Evolutionary conservation across 495 filamentous ascomycete genomes (phyloP).

Genomic region (Hypoxylon perforatum): DNA sequence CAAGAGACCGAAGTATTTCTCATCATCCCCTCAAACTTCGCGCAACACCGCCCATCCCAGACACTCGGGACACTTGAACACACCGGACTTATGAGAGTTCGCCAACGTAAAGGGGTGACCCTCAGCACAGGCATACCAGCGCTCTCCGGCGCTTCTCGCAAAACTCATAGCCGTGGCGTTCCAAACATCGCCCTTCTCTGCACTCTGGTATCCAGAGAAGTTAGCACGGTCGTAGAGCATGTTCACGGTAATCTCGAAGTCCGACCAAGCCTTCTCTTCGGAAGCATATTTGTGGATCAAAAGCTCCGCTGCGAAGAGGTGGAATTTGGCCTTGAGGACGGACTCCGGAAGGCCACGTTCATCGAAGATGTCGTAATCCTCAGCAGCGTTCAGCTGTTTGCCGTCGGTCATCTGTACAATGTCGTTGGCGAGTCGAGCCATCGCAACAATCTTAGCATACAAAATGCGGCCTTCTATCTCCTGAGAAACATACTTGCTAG

Average conservation of each 20-base stretch:
- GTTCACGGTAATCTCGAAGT: background rate
- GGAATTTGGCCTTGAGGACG: background rate
- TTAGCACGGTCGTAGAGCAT: background rate
- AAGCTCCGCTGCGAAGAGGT: slow-evolving; percentile 7
- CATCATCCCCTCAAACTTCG: too few relatives aligned
- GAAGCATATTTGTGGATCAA: background rate
- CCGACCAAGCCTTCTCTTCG: too few relatives aligned
- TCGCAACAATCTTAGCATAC: slow-evolving; percentile 12
- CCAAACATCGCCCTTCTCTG: background rate
- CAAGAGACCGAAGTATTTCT: too few relatives aligned
- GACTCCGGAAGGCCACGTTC: background rate
- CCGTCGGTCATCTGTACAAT: too few relatives aligned
- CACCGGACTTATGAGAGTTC: background rate
- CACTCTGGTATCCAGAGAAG: background rate
- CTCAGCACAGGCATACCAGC: slow-evolving; percentile 11
- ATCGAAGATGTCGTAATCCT: background rate
- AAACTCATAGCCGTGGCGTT: background rate
- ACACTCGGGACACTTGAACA: slow-evolving; percentile 10
- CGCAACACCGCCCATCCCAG: too few relatives aligned
- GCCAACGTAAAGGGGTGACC: slow-evolving; percentile 15
- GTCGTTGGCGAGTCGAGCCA: background rate
- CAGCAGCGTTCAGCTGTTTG: background rate
- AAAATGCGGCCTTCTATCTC: slow-evolving; percentile 43
- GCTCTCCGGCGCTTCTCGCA: background rate
- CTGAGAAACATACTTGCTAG: slow-evolving; percentile 18